Evolutionary conservation across 768 basidiomycete genomes (phyloP), one percentile per base, ranked within the genome.

Genomic region (Rhodotorula sphaerocarpa): DNA sequence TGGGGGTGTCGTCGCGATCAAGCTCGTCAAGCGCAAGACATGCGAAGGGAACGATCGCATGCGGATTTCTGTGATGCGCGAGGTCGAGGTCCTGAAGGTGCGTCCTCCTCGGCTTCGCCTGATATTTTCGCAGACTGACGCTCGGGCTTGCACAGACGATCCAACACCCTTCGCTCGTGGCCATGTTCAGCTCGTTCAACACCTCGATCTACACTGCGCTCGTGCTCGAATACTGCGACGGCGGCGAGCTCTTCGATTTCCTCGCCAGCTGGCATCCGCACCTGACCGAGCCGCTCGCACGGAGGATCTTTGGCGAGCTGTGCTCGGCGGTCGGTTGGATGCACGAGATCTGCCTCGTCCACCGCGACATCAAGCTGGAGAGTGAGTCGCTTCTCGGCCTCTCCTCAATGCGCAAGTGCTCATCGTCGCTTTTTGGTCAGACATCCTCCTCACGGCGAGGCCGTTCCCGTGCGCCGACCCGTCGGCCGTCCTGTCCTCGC

Each of bases 281-380:
- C 30, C 50, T 73, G n/a, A 72, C 74, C 3, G 68, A 73, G 46
- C 68, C 63, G 7, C 79, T 86, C 23, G 76, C 89, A 6, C 75
- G 82, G 48, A 75, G 87, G 31, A 83, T 91, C 50, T 89, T 85
- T 79, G 78, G 79, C 39, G 90, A 91, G 75, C 78, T 93, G 6
- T 83, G 81, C 61, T 80, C 81, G 41, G 89, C 85, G 10, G 85
- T 91, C 0, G 84, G 82, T 9, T 93, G 88, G 87, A 84, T 93
- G 82, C 90, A 93, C 71, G 79, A 82, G 43, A 86, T 87, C 20
- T 84, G 84, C 2, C 79, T 91, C 44, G 89, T 93, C 3, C 90
- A 93, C 75, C 81, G 90, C 6, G 90, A 92, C 75, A 84, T 93
- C 76, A 93, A 93, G 76, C 82, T 81, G 34, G 80, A 81, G 69